Conservation (phyloP, 352 stramenopile species). For the Thalassiosira exigua region DNA sequence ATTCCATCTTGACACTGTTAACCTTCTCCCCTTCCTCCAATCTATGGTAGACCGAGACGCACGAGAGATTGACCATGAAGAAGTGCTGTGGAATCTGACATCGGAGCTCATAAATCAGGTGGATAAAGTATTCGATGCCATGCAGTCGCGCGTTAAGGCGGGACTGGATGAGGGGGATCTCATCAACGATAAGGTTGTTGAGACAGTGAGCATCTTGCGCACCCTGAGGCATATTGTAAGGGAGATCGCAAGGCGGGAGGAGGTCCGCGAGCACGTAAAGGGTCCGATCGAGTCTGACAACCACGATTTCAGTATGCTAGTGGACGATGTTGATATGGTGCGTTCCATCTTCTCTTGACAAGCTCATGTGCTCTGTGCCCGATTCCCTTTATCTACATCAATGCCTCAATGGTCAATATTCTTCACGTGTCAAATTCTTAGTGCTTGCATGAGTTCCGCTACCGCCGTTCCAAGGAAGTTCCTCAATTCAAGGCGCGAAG, state of each 20-base stretch:
- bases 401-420: no score
- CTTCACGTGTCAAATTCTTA: no score
- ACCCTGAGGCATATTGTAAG: slow-evolving; percentile 60
- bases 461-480: slow-evolving; percentile 47
- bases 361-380: background rate
- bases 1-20: slow-evolving; percentile 93
- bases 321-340: slow-evolving; percentile 72
- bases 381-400: slow-evolving; percentile 9
- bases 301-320: slow-evolving; percentile 60
- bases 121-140: slow-evolving; percentile 83
- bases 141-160: slow-evolving; percentile 73
- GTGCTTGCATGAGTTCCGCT: slow-evolving; percentile 76
- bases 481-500: slow-evolving; percentile 54
- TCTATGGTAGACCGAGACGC: slow-evolving; percentile 91
- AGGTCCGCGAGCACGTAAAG: slow-evolving; percentile 51
- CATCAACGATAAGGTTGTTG: slow-evolving; percentile 68
- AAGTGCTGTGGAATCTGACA: slow-evolving; percentile 92
- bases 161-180: slow-evolving; percentile 66
- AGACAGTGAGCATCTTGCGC: slow-evolving; percentile 64
- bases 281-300: slow-evolving; percentile 18
- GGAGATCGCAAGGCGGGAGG: slow-evolving; percentile 63
- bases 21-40: slow-evolving; percentile 89
- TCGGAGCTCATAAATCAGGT: slow-evolving; percentile 89
- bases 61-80: slow-evolving; percentile 89
- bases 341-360: slow-evolving; percentile 15